Percentiles rank a stretch among this genome's conserved stretches.
Evolutionary conservation across 345 rosid genomes (phyloP).

Genomic region (Aethionema arabicum): DNA sequence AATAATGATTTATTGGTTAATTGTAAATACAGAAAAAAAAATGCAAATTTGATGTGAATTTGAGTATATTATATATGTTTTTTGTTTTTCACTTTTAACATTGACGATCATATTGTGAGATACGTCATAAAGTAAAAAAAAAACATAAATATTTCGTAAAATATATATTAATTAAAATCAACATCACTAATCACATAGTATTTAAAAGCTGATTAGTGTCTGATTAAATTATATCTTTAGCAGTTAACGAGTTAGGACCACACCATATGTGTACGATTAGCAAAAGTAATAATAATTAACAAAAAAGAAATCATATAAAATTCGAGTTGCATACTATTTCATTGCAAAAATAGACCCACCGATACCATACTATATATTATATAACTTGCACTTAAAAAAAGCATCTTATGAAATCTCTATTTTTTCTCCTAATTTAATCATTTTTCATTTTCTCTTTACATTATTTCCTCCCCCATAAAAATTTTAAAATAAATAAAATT

Average conservation of each 20-base stretch:
- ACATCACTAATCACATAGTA: neutral
- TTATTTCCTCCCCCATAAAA: neutral
- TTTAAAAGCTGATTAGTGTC: slow-evolving; percentile 25
- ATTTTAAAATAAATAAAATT: neutral
- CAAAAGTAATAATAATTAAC: slow-evolving; percentile 1
- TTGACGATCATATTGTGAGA: neutral
- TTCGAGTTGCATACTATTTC: no score
- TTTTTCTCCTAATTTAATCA: no score
- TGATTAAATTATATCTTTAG: neutral
- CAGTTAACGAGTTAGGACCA: slow-evolving; percentile 34
- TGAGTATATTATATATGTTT: neutral
- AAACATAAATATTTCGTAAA: no score
- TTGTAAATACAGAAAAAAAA: no score
- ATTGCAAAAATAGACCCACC: no score
- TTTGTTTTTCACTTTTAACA: neutral
- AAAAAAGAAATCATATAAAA: neutral
- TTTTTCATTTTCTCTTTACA: neutral
- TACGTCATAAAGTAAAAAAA: neutral
- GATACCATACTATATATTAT: no score
- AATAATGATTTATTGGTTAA: no score
- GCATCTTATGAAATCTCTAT: no score
- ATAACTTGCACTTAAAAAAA: no score
- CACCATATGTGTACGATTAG: slow-evolving; percentile 29
- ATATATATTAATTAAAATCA: no score
- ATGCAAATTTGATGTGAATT: neutral